These are phyloP conservation scores for Ramichloridium luteum DNA, from an alignment of 2,329 filamentous ascomycete species.

Conservation along the genomic window DNA sequence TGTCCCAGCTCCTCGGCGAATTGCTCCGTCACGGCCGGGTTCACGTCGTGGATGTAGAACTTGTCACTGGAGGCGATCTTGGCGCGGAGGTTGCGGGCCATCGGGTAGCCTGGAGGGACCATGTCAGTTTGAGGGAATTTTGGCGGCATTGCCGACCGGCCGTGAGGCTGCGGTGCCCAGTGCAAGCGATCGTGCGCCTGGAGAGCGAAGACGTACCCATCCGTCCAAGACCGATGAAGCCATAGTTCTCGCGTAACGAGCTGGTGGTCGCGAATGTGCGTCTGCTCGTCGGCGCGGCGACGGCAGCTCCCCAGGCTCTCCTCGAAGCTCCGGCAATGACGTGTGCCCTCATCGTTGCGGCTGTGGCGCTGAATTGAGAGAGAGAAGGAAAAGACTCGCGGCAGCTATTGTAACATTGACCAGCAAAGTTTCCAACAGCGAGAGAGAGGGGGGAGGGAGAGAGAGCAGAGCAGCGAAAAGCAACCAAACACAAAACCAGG, in stretches of 20 bases:
- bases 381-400: too few relatives aligned
- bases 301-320: constrained; percentile 1
- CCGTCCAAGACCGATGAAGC: constrained; percentile 39
- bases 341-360: not conserved
- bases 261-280: constrained; percentile 34
- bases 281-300: constrained; percentile 16
- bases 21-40: constrained; percentile 41
- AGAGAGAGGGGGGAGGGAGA: too few relatives aligned
- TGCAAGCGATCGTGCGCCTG: too few relatives aligned
- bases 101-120: constrained; percentile 49
- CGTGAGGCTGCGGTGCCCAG: too few relatives aligned
- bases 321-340: not conserved
- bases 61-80: constrained; percentile 53
- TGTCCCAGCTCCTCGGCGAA: constrained; percentile 43
- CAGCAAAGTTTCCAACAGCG: too few relatives aligned
- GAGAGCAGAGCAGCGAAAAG: too few relatives aligned
- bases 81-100: constrained; percentile 58
- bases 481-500: too few relatives aligned
- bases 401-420: too few relatives aligned
- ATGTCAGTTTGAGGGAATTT: constrained; percentile 10
- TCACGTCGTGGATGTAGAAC: constrained; percentile 54
- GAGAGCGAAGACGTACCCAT: constrained; percentile 33
- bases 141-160: too few relatives aligned
- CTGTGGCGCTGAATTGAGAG: not conserved
- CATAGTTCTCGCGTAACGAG: constrained; percentile 34